These are phyloP conservation scores for Paramecium caudatum DNA, from an alignment of 73 alveolate genomes.

Conservation along the genomic window DNA sequence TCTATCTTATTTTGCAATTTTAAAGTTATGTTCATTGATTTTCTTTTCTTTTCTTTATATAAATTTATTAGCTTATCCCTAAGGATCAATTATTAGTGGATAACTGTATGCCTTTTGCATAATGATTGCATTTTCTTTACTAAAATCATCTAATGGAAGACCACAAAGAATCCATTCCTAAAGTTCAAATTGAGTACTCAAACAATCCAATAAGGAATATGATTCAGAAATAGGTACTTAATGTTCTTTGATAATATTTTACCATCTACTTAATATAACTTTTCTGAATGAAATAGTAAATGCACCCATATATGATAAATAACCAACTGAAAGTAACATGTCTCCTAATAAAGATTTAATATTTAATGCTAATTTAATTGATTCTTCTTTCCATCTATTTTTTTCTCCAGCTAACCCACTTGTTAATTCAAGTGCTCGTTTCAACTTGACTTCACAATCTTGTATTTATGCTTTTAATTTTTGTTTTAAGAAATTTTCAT, in stretches of 20 bases:
- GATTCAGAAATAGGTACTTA: slow-evolving; percentile 87
- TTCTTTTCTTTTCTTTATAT: slow-evolving; percentile 89
- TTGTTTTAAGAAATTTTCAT: slow-evolving; percentile 89
- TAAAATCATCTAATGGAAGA: slow-evolving; percentile 93
- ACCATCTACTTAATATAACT: slow-evolving; percentile 85
- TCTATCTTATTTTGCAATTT: slow-evolving; percentile 53
- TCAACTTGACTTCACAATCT: slow-evolving; percentile 88
- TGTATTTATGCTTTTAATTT: slow-evolving; percentile 87
- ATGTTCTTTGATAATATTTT: slow-evolving; percentile 80
- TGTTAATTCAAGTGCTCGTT: slow-evolving; percentile 92
- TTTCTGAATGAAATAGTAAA: slow-evolving; percentile 93
- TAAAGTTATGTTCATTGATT: slow-evolving; percentile 78
- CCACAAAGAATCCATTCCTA: slow-evolving; percentile 95
- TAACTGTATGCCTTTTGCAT: slow-evolving; percentile 90
- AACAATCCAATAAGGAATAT: slow-evolving; percentile 83
- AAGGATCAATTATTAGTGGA: slow-evolving; percentile 97
- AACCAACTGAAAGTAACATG: slow-evolving; percentile 91
- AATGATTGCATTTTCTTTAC: slow-evolving; percentile 95
- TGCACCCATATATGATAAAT: slow-evolving; percentile 95
- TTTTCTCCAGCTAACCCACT: slow-evolving; percentile 92
- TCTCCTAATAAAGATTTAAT: slow-evolving; percentile 95
- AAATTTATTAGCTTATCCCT: slow-evolving; percentile 95
- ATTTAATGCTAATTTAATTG: slow-evolving; percentile 85
- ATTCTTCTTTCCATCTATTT: slow-evolving; percentile 91
- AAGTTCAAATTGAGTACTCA: slow-evolving; percentile 89